Evolutionary conservation across 805 yeast species (phyloP).

Genomic region (Kodamaea jinghongensis): DNA sequence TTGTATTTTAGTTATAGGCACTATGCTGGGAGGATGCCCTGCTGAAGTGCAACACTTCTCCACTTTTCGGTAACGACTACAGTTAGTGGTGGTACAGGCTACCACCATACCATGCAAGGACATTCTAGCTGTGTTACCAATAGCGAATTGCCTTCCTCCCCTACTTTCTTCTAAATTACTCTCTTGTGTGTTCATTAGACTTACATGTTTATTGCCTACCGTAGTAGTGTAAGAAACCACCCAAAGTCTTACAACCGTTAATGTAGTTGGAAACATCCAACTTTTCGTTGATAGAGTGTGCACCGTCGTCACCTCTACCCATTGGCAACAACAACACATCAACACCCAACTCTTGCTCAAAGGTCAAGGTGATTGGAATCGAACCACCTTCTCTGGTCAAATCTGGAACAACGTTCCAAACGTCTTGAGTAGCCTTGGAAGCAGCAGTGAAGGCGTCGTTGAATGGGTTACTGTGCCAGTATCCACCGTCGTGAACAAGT

Average conservation of each 20-base stretch:
- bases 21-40: too few relatives aligned
- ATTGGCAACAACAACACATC: slow-evolving; percentile 88
- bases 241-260: slow-evolving; percentile 89
- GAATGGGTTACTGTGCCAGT: slow-evolving; percentile 95
- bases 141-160: too few relatives aligned
- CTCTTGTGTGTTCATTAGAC: not conserved
- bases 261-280: slow-evolving; percentile 84
- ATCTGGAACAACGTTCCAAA: slow-evolving; percentile 94
- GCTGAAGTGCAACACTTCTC: too few relatives aligned
- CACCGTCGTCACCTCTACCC: slow-evolving; percentile 99
- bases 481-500: slow-evolving; percentile 90
- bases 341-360: slow-evolving; percentile 82
- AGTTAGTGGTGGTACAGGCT: too few relatives aligned
- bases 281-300: slow-evolving; percentile 97
- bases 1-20: too few relatives aligned
- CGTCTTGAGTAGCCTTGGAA: slow-evolving; percentile 86
- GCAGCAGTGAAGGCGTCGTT: slow-evolving; percentile 94
- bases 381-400: slow-evolving; percentile 99
- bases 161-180: too few relatives aligned
- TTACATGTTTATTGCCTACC: slow-evolving; percentile 27
- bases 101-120: too few relatives aligned
- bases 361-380: slow-evolving; percentile 93
- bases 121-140: too few relatives aligned
- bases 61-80: too few relatives aligned
- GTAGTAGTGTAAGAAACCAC: slow-evolving; percentile 90